phyloP scores from a whole-genome alignment of 495 filamentous ascomycete species.

The Aspergillus cavernicola region DNA sequence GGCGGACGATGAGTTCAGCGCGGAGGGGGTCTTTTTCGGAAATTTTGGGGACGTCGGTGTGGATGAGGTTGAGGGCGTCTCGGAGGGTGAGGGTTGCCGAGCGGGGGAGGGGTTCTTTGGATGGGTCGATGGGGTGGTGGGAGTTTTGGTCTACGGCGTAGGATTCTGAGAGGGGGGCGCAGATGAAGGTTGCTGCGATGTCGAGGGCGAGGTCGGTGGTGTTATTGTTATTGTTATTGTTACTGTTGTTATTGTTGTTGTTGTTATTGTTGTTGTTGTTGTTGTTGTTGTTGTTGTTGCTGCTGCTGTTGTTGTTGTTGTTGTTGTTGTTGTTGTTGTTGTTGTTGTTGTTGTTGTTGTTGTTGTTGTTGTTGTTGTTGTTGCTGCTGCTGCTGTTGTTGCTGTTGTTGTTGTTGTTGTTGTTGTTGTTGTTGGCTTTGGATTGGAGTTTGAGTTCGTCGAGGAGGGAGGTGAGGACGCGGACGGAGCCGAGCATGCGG shows the following conservation, averaged over 20 bases:
- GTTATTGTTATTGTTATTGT: no score
- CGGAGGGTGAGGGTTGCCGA: slow-evolving; percentile 53
- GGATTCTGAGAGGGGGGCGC: slow-evolving; percentile 58
- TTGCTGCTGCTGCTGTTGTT: no score
- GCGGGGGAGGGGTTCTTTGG: slow-evolving; percentile 35
- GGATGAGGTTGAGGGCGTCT: slow-evolving; percentile 64
- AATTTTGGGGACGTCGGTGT: slow-evolving; percentile 58
- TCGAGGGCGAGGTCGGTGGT: slow-evolving; percentile 62
- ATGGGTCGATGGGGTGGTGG: slow-evolving; percentile 38
- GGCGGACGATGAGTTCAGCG: slow-evolving; percentile 70
- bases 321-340: no score
- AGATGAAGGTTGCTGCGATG: slow-evolving; percentile 67
- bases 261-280: no score
- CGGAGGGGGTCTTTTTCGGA: slow-evolving; percentile 56
- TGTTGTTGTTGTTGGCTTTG: slow-evolving; percentile 49
- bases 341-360: no score
- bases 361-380: no score
- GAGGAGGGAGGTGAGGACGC: slow-evolving; percentile 58
- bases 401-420: no score
- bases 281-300: no score
- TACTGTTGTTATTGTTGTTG: no score
- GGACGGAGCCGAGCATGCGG: slow-evolving; percentile 65
- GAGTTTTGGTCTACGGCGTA: slow-evolving; percentile 42
- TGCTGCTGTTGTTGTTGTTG: no score
- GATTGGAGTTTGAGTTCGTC: slow-evolving; percentile 64